These are phyloP conservation scores for Phaffia australis DNA, from an alignment of 768 basidiomycete genomes.

Conservation along the genomic window DNA sequence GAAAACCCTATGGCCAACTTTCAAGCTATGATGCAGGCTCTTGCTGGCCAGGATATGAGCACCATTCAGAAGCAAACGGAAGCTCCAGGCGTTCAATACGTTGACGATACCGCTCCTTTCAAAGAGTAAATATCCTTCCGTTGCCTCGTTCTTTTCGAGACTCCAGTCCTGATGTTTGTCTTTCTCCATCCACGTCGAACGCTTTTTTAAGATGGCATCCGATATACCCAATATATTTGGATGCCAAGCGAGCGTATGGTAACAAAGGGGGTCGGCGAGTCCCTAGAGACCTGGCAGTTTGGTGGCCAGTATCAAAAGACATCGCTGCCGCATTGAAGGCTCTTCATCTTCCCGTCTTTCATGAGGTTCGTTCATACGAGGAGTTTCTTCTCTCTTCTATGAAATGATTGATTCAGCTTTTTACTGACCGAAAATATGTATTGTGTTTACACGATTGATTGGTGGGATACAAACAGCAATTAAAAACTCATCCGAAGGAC, in stretches of 20 bases:
- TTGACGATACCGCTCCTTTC: constrained; percentile 6
- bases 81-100: background rate
- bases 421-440: too few species aligned
- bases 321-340: constrained; percentile 73
- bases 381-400: background rate
- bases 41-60: constrained; percentile 7
- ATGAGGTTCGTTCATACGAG: constrained; percentile 51
- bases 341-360: constrained; percentile 66
- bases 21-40: constrained; percentile 23
- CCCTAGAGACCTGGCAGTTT: constrained; percentile 62
- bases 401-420: background rate
- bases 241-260: constrained; percentile 81
- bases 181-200: background rate
- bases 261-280: constrained; percentile 67
- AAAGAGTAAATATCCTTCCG: background rate
- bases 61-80: background rate
- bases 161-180: background rate
- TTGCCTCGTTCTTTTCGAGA: background rate
- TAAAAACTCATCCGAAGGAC: constrained; percentile 83
- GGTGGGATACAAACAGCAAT: constrained; percentile 36
- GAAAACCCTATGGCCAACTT: constrained; percentile 21
- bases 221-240: constrained; percentile 92
- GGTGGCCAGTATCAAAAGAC: constrained; percentile 92
- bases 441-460: background rate
- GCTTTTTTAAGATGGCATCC: constrained; percentile 65